These are phyloP conservation scores for Paraglomus brasilianum DNA, from an alignment of 192 early-diverging fungal genomes.

Conservation along the genomic window DNA sequence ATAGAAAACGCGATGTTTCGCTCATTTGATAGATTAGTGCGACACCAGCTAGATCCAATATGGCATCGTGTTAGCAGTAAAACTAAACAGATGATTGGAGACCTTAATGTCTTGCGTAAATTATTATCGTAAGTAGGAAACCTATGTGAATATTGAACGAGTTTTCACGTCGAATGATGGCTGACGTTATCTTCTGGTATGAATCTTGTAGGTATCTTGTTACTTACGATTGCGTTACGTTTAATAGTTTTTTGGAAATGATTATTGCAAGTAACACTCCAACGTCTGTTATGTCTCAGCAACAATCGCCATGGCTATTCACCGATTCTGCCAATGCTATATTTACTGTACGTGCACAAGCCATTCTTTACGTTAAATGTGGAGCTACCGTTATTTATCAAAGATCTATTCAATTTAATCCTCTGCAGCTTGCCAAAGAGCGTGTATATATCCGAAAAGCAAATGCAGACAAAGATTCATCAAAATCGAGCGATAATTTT, in stretches of 20 bases:
- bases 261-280: slow-evolving; percentile 63
- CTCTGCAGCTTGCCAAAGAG: slow-evolving; percentile 42
- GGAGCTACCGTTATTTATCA: background rate
- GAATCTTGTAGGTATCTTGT: slow-evolving; percentile 63
- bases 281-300: slow-evolving; percentile 30
- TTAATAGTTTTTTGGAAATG: slow-evolving; percentile 84
- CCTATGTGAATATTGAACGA: slow-evolving; percentile 3
- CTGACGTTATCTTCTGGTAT: background rate
- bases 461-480: background rate
- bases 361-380: slow-evolving; percentile 8
- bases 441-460: slow-evolving; percentile 40
- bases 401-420: background rate
- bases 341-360: slow-evolving; percentile 49
- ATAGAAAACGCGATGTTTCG: slow-evolving; percentile 84
- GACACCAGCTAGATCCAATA: slow-evolving; percentile 74
- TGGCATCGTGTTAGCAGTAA: slow-evolving; percentile 82
- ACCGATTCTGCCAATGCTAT: slow-evolving; percentile 83
- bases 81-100: slow-evolving; percentile 72
- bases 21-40: slow-evolving; percentile 80
- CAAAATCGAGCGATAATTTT: slow-evolving; percentile 38
- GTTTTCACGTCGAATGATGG: background rate
- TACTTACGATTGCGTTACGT: slow-evolving; percentile 85
- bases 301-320: slow-evolving; percentile 77
- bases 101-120: slow-evolving; percentile 70
- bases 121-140: slow-evolving; percentile 52